Conservation (phyloP, 2,329 filamentous ascomycete genomes). For the Leptographium wingfieldii region DNA sequence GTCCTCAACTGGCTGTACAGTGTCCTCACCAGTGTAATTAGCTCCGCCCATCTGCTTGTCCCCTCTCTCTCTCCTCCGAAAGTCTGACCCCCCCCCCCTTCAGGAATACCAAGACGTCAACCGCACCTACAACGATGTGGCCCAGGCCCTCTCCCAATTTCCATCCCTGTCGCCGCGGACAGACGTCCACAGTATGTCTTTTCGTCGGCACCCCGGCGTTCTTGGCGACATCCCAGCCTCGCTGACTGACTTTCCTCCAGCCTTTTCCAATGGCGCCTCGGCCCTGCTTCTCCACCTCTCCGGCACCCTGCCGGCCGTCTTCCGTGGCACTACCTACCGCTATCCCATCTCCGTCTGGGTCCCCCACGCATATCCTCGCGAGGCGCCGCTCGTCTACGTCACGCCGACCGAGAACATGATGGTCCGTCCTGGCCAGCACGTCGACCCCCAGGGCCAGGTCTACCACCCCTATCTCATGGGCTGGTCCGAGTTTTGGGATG, state of each 20-base stretch:
- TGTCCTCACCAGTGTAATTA: conserved; percentile 61
- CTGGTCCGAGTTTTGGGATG: conserved; percentile 85
- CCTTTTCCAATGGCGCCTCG: conserved; percentile 77
- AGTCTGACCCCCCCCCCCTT: not conserved
- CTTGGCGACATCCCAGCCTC: not conserved
- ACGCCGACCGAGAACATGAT: conserved; percentile 80
- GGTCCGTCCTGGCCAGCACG: conserved; percentile 85
- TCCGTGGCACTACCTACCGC: conserved; percentile 77
- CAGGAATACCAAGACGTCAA: conserved; percentile 92
- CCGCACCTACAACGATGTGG: conserved; percentile 84
- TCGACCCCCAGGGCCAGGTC: conserved; percentile 81
- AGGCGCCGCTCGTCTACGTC: conserved; percentile 79
- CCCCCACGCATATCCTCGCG: conserved; percentile 76
- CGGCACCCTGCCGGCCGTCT: conserved; percentile 82
- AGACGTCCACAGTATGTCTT: conserved; percentile 75
- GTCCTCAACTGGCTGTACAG: conserved; percentile 93
- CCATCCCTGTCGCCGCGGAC: conserved; percentile 74
- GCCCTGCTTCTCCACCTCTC: conserved; percentile 76
- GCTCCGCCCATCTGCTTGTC: not conserved
- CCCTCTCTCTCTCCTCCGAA: not conserved
- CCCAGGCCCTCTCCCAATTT: conserved; percentile 66
- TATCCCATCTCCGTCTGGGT: conserved; percentile 92
- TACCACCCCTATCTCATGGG: conserved; percentile 93
- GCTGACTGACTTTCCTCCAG: conserved; percentile 29
- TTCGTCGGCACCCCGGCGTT: too few species aligned